Conservation (phyloP, 176 grass and related monocot species). For the Ensete glaucum region DNA sequence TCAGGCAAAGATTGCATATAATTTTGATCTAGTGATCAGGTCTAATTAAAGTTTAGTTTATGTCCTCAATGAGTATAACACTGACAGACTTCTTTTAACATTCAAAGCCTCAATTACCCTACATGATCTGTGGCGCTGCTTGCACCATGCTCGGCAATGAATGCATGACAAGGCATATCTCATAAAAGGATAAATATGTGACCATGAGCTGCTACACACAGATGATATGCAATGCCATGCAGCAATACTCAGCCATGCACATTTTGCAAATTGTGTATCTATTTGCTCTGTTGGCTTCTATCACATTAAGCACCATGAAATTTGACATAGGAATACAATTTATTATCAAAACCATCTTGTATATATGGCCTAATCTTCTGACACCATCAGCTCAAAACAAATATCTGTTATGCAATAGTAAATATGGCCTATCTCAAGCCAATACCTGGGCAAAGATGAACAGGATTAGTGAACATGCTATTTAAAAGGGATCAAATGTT, state of each 20-base stretch:
- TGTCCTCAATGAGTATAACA: neutral
- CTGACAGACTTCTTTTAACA: neutral
- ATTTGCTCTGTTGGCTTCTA: neutral
- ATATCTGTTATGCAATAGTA: no score
- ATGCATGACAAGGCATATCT: neutral
- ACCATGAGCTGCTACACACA: neutral
- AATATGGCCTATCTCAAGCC: neutral
- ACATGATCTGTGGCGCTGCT: no score
- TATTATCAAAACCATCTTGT: no score
- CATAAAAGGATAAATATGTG: neutral
- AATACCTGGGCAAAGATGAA: neutral
- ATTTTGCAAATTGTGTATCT: neutral
- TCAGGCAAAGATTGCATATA: neutral
- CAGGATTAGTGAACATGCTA: neutral
- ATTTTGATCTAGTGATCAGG: neutral
- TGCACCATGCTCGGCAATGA: neutral
- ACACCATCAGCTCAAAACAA: no score
- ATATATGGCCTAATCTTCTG: no score
- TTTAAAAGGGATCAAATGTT: constrained; percentile 16
- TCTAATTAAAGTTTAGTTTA: neutral
- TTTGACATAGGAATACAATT: no score
- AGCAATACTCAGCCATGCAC: neutral
- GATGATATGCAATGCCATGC: neutral
- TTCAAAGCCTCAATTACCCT: neutral
- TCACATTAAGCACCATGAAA: neutral